Conservation (phyloP, 345 rosid species). For the Brassica juncea region DNA sequence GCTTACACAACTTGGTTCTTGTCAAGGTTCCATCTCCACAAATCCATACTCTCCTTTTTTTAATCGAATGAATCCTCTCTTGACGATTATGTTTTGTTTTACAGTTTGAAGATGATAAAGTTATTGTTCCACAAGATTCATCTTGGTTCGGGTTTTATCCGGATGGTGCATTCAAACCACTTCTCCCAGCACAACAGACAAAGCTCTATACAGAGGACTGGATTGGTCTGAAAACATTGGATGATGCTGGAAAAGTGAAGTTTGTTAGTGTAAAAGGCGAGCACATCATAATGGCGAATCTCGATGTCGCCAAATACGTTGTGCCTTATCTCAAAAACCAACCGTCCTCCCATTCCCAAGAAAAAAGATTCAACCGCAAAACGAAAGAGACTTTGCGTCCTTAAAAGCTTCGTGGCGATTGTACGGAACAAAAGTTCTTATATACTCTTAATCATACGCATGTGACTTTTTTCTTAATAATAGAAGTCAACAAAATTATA, state of each 20-base stretch:
- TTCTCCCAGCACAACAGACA: slow-evolving; percentile 59
- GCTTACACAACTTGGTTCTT: slow-evolving; percentile 80
- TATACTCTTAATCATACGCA: too few relatives aligned
- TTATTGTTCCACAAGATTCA: slow-evolving; percentile 82
- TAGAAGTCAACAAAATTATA: too few relatives aligned
- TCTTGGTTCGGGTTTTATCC: slow-evolving; percentile 88
- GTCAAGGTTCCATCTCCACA: slow-evolving; percentile 56
- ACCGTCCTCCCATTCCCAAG: slow-evolving; percentile 2
- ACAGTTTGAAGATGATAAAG: slow-evolving; percentile 69
- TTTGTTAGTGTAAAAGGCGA: slow-evolving; percentile 59
- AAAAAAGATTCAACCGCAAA: slow-evolving; percentile 29
- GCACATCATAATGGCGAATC: slow-evolving; percentile 51
- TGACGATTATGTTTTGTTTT: not conserved
- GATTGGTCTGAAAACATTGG: slow-evolving; percentile 69
- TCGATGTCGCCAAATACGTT: slow-evolving; percentile 56
- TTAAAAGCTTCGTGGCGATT: slow-evolving; percentile 13
- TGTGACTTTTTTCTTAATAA: too few relatives aligned
- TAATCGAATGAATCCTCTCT: not conserved
- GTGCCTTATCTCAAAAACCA: slow-evolving; percentile 62
- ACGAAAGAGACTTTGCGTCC: slow-evolving; percentile 16
- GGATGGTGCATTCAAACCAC: slow-evolving; percentile 62
- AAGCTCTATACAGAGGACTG: slow-evolving; percentile 65
- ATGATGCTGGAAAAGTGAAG: slow-evolving; percentile 71
- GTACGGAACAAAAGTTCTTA: slow-evolving; percentile 13
- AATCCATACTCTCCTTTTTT: not conserved